Conservation (phyloP, 2,329 filamentous ascomycete genomes). For the Nectriaceae sp. region DNA sequence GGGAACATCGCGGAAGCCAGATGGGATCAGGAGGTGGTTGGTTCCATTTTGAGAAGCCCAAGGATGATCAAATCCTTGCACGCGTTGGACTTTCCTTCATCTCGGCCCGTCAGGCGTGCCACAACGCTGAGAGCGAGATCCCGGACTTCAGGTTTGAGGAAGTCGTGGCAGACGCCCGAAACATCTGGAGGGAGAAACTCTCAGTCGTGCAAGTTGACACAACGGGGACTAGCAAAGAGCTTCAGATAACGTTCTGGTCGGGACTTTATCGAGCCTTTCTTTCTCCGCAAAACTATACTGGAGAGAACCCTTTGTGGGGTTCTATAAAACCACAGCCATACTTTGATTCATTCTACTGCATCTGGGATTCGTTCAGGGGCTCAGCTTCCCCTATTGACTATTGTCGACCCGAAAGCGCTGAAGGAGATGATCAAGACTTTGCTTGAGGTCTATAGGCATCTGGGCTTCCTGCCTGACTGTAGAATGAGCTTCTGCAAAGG, state of each 20-base stretch:
- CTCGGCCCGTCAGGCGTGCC: background rate
- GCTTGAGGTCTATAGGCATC: conserved; percentile 70
- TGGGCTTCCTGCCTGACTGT: conserved; percentile 73
- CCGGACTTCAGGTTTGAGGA: background rate
- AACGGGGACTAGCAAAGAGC: background rate
- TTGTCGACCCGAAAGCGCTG: conserved; percentile 69
- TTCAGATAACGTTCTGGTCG: background rate
- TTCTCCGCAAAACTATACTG: conserved; percentile 26
- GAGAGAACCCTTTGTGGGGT: conserved; percentile 72
- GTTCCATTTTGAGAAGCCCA: no score
- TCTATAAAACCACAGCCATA: conserved; percentile 67
- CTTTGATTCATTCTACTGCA: conserved; percentile 68
- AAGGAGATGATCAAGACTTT: conserved; percentile 41
- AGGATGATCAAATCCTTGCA: background rate
- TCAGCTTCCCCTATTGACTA: conserved; percentile 70
- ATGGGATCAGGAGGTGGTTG: no score
- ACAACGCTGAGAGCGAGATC: background rate
- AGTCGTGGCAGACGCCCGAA: background rate
- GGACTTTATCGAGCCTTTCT: background rate
- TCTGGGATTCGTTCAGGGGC: conserved; percentile 74
- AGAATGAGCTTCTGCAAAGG: conserved; percentile 77
- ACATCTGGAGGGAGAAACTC: background rate
- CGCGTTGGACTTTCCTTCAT: background rate
- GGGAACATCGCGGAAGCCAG: no score
- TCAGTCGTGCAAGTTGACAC: background rate